Evolutionary conservation across 78 protist species (phyloP), one percentile per base, ranked within the genome.

Genomic region (Salpingoeca rosetta): DNA sequence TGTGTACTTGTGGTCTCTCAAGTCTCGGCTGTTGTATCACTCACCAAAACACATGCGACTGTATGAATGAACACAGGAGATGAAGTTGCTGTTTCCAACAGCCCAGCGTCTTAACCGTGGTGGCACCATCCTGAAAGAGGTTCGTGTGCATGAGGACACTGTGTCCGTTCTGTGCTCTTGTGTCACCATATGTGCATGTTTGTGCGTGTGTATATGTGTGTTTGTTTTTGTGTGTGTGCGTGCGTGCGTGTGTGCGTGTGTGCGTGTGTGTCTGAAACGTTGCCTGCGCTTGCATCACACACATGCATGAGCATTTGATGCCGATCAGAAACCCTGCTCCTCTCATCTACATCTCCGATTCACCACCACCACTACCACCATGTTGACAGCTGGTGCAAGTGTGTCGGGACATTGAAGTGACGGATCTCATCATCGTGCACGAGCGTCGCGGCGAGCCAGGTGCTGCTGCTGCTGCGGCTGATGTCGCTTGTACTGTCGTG

Each of bases 341-440:
- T n/a, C n/a, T n/a, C n/a, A n/a, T n/a, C n/a, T n/a, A n/a, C n/a
- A n/a, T n/a, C n/a, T n/a, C n/a, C n/a, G n/a, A n/a, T n/a, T n/a
- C n/a, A n/a, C n/a, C n/a, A n/a, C n/a, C n/a, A n/a, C n/a, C 57
- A 45, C 57, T n/a, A n/a, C n/a, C n/a, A n/a, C n/a, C n/a, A n/a
- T n/a, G 1, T 2, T 11, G 1, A 26, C 0, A 96, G 83, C 44
- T 99, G 1, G 93, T 97, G 27, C 97, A 95, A 0, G 94, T 96
- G 0, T 86, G 95, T 84, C 86, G 95, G 2, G 85, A 92, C 3
- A 91, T 94, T 42, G 96, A 92, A 25, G 93, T 97, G 25, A 95
- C 99, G 0, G 99, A 99, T 84, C 79, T 99, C 25, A 80, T 99
- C 41, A 76, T 98, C n/a, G 87, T 96, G 24, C 99, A 97, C 80